These are phyloP conservation scores for Pugionium dolabratum DNA, from an alignment of 345 rosid genomes.

Conservation along the genomic window DNA sequence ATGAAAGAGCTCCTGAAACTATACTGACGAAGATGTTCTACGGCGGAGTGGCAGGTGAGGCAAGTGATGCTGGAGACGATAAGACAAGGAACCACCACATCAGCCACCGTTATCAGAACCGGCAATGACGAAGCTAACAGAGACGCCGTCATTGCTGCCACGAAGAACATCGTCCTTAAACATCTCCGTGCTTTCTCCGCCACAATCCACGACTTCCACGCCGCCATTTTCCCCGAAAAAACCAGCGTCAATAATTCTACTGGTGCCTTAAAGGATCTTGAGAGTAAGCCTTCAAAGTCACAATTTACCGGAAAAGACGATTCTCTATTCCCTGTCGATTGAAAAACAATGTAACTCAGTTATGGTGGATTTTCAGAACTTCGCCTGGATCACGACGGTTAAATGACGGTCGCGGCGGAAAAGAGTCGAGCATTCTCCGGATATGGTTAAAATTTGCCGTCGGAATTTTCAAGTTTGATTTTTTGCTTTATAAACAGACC, in stretches of 20 bases:
- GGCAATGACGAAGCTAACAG: slow-evolving; percentile 83
- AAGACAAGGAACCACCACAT: slow-evolving; percentile 61
- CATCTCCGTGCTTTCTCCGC: slow-evolving; percentile 72
- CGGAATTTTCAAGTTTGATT: neutral
- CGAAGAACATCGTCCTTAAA: slow-evolving; percentile 67
- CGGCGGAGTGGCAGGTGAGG: slow-evolving; percentile 59
- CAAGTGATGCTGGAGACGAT: slow-evolving; percentile 73
- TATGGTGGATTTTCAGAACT: neutral
- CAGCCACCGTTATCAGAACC: slow-evolving; percentile 71
- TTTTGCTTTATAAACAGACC: neutral
- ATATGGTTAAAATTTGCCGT: neutral
- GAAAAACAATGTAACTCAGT: no score
- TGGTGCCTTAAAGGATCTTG: no score
- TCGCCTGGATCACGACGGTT: neutral
- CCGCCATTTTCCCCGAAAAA: slow-evolving; percentile 34
- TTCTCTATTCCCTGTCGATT: no score
- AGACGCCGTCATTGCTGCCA: slow-evolving; percentile 88
- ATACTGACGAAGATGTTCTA: slow-evolving; percentile 60
- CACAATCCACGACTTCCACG: slow-evolving; percentile 52
- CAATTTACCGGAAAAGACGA: no score
- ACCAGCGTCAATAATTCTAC: no score
- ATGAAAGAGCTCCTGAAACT: slow-evolving; percentile 73
- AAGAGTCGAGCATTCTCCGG: slow-evolving; percentile 17
- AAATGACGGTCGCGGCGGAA: neutral
- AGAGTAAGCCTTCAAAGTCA: no score